phyloP scores from a whole-genome alignment of 1,284 basidiomycete species.

The Agroathelia rolfsii region DNA sequence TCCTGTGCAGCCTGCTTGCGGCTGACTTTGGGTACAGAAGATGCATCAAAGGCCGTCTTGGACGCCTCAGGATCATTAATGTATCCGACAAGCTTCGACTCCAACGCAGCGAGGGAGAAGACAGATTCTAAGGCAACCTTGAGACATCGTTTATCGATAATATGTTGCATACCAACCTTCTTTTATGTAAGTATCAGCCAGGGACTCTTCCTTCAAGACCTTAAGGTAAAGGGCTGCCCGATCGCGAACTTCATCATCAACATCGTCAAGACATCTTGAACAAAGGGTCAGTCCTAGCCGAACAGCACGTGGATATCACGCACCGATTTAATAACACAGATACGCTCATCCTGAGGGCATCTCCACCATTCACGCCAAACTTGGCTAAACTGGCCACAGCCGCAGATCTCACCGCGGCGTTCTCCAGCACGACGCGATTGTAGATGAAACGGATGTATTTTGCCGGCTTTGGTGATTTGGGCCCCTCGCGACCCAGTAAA shows the following conservation, averaged over 20 bases:
- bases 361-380: conserved; percentile 86
- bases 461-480: conserved; percentile 88
- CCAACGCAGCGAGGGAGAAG: conserved; percentile 80
- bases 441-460: conserved; percentile 99
- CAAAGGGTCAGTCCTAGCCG: conserved; percentile 6
- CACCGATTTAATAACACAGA: conserved; percentile 78
- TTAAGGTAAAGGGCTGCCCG: conserved; percentile 92
- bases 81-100: conserved; percentile 82
- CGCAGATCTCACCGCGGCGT: conserved; percentile 94
- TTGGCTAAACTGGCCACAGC: conserved; percentile 93
- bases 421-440: conserved; percentile 98
- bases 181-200: conserved; percentile 84
- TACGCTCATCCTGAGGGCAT: conserved; percentile 80
- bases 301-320: conserved; percentile 13
- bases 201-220: conserved; percentile 68
- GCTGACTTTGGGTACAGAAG: conserved; percentile 84
- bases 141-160: conserved; percentile 2
- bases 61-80: conserved; percentile 72
- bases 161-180: conserved; percentile 56
- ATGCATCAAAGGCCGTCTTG: conserved; percentile 67
- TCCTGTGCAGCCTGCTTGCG: conserved; percentile 83
- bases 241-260: conserved; percentile 98
- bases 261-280: conserved; percentile 88
- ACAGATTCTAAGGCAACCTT: conserved; percentile 72
- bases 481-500: conserved; percentile 91